Conservation (phyloP, 352 stramenopile genomes). For the Aphanomyces stellatus region DNA sequence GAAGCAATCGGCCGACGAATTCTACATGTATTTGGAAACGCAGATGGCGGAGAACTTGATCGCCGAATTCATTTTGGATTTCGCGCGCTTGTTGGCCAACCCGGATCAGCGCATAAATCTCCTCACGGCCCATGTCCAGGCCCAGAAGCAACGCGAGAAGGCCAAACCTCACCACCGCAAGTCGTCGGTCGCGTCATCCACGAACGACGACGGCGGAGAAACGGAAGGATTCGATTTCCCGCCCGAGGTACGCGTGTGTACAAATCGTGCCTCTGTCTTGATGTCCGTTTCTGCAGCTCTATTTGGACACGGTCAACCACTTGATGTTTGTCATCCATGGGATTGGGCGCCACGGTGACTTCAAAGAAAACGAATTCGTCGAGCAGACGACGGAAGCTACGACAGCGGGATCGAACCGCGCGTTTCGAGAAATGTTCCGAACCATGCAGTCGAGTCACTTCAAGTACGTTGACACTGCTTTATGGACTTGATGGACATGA, state of each 20-base stretch:
- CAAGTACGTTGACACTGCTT: background rate
- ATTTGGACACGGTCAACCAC: conserved; percentile 65
- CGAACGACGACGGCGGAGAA: conserved; percentile 59
- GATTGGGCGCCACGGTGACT: conserved; percentile 79
- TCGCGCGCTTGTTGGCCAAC: conserved; percentile 62
- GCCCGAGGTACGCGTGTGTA: conserved; percentile 56
- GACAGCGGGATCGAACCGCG: conserved; percentile 56
- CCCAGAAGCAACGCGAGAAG: conserved; percentile 21
- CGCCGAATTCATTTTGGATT: conserved; percentile 67
- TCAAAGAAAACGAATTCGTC: conserved; percentile 69
- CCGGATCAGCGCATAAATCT: conserved; percentile 48
- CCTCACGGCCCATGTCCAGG: conserved; percentile 40
- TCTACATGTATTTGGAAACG: conserved; percentile 56
- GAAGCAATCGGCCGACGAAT: conserved; percentile 47
- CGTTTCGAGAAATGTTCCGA: conserved; percentile 69
- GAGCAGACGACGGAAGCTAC: conserved; percentile 52
- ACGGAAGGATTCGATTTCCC: conserved; percentile 35
- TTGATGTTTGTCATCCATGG: conserved; percentile 83
- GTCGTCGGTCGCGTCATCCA: conserved; percentile 20
- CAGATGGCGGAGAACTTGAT: conserved; percentile 47
- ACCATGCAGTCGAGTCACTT: conserved; percentile 73
- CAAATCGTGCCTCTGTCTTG: no score
- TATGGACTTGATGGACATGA: background rate
- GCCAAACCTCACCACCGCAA: conserved; percentile 34
- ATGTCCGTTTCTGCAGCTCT: conserved; percentile 48